Base-by-base conservation (phyloP, 2,329 filamentous ascomycete species). In the Aspergillus puulaauensis region DNA sequence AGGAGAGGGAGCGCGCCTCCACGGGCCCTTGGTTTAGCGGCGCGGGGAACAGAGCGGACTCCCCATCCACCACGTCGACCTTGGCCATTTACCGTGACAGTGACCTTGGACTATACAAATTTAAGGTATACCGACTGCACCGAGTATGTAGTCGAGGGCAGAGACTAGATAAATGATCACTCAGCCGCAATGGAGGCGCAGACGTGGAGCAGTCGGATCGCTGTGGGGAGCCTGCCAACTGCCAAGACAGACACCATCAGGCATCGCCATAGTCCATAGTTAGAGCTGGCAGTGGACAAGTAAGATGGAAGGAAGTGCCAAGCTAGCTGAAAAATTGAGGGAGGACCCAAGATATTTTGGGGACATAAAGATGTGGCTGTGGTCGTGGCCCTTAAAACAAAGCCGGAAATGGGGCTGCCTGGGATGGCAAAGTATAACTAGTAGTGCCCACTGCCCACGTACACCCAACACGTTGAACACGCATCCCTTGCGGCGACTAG, bases 1-100 rank as follows among this genome's bases (percentile, higher is more conserved):
- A 82, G 53, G 90, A 89, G 45, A 98, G 80, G 46, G 93, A 98
- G 67, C 84, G 87, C 65, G 93, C 95, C 80, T 96, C 90, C 67
- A 95, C 81, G 41, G 73, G 73, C 49, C 66, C 67, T 52, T 66
- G 57, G 58, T 59, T 57, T 55, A 59, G 52, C 52, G 63, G 56
- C 48, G 62, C 63, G 51, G 63, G 65, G 58, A 65, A 66, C 65
- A 66, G 65, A 56, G 61, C 60, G 57, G 67, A 61, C 57, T 64
- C 64, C 62, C 64, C 61, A 54, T 70, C 68, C 62, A 63, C 70
- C 67, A 62, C 60, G 37, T 57, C 59, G 48, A 59, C 61, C 59
- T 58, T 64, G 50, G 65, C 59, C 66, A 67, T 68, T 60, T 59
- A 57, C 52, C 35, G 54, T 44, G 33, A 49, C 17, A 17, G 45